These are phyloP conservation scores for Rhodotorula sp. DNA, from an alignment of 1,284 basidiomycete genomes.

Conservation along the genomic window DNA sequence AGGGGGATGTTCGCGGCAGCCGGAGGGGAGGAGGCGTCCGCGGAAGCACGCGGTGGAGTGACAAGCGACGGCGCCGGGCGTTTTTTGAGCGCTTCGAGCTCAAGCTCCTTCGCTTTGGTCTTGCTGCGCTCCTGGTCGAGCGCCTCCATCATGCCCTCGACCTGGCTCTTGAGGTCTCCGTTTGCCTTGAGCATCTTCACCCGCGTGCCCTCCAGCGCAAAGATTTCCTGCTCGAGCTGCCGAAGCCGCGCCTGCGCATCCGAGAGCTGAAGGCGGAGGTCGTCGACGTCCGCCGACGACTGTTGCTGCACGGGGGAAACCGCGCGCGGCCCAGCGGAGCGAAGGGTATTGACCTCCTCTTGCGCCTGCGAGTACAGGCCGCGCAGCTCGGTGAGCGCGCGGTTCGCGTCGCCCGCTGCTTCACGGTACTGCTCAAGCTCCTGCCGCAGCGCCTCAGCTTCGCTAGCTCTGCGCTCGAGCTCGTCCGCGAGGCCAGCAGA, in stretches of 20 bases:
- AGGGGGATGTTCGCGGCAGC: neutral
- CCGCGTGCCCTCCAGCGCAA: constrained; percentile 30
- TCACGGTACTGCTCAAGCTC: constrained; percentile 27
- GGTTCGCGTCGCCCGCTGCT: constrained; percentile 14
- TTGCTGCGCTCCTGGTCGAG: constrained; percentile 29
- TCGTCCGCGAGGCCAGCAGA: constrained; percentile 16
- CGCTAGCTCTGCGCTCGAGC: constrained; percentile 26
- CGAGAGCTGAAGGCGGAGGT: constrained; percentile 40
- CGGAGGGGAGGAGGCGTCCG: neutral
- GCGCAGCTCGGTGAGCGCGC: constrained; percentile 33
- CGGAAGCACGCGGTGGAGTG: neutral
- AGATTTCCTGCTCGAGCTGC: constrained; percentile 39
- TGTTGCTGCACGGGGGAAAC: neutral
- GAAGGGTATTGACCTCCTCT: constrained; percentile 28
- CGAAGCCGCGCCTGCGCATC: constrained; percentile 37
- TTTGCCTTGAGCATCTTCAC: constrained; percentile 39
- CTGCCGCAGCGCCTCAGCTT: constrained; percentile 26
- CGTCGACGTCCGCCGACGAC: constrained; percentile 18
- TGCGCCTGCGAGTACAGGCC: constrained; percentile 22
- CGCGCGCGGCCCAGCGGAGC: neutral
- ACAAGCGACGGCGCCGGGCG: neutral
- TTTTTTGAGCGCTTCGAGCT: neutral
- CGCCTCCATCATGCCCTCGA: constrained; percentile 36
- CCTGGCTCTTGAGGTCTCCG: constrained; percentile 40
- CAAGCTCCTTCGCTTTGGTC: constrained; percentile 15